A percentile compares a stretch with the other conserved stretches of the same genome.
These are phyloP conservation scores for Verticillium tricorpus DNA, from an alignment of 2,329 filamentous ascomycete genomes.

Conservation along the genomic window DNA sequence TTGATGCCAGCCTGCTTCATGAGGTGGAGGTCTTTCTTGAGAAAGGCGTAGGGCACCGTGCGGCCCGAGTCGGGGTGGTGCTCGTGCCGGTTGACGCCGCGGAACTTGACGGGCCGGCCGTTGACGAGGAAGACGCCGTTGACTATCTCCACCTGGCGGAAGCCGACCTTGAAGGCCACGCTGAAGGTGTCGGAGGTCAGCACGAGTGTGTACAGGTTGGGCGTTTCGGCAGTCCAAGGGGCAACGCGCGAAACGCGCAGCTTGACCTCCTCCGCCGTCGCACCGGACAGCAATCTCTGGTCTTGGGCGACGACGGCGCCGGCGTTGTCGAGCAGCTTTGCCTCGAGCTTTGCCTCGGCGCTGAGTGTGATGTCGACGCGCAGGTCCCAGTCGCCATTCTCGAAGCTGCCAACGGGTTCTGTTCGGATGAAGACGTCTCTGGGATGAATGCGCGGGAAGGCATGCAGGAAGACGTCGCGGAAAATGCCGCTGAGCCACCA, in stretches of 20 bases:
- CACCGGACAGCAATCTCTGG: conserved; percentile 27
- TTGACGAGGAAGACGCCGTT: conserved; percentile 61
- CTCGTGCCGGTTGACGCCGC: conserved; percentile 68
- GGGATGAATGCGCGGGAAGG: conserved; percentile 51
- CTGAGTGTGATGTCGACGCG: too few species aligned
- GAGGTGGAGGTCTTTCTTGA: conserved; percentile 54
- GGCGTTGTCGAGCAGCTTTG: conserved; percentile 31
- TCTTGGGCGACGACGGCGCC: conserved; percentile 1
- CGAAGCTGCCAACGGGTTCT: conserved; percentile 48
- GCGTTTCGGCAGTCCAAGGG: conserved; percentile 64
- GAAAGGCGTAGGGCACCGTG: conserved; percentile 55
- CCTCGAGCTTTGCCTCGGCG: conserved; percentile 36
- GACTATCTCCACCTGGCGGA: conserved; percentile 57
- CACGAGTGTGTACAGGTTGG: conserved; percentile 52
- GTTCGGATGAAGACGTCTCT: conserved; percentile 55
- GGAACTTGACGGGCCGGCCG: conserved; percentile 58
- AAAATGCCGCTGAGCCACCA: conserved; percentile 69
- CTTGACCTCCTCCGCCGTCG: too few species aligned
- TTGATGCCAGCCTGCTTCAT: conserved; percentile 72
- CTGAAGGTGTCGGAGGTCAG: conserved; percentile 31
- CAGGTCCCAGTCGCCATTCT: conserved; percentile 22
- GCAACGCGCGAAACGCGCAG: too few species aligned
- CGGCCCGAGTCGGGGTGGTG: conserved; percentile 61
- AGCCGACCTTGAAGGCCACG: conserved; percentile 55
- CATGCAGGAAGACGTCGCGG: conserved; percentile 61